Conservation (phyloP, 192 early-diverging fungal genomes). For the Backusella circina region DNA sequence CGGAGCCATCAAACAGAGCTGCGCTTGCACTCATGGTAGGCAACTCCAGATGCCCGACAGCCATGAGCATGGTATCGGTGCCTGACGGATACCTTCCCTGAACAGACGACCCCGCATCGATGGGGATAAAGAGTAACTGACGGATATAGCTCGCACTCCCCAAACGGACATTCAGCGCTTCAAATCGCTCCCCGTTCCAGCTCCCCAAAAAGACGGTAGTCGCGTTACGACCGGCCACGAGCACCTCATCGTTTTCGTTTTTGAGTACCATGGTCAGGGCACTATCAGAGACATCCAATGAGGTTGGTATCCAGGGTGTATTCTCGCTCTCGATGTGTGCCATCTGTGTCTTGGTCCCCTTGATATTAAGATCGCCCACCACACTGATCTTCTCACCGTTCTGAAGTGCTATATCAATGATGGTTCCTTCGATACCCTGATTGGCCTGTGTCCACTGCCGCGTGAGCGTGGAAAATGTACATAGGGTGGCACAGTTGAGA, state of each 20-base stretch:
- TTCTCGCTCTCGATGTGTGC: not conserved
- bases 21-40: slow-evolving; percentile 29
- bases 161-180: slow-evolving; percentile 6
- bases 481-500: slow-evolving; percentile 21
- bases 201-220: not conserved
- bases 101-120: not conserved
- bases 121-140: slow-evolving; percentile 13
- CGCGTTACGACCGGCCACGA: not conserved
- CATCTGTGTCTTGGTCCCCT: not conserved
- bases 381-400: slow-evolving; percentile 16
- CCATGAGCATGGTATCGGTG: slow-evolving; percentile 35
- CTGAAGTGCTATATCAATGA: slow-evolving; percentile 36
- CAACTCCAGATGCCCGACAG: slow-evolving; percentile 39
- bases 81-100: not conserved
- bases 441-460: slow-evolving; percentile 22
- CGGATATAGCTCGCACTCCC: slow-evolving; percentile 2
- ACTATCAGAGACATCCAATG: not conserved
- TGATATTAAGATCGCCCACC: slow-evolving; percentile 2
- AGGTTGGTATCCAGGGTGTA: not conserved
- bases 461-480: slow-evolving; percentile 14
- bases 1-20: slow-evolving; percentile 46
- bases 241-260: not conserved
- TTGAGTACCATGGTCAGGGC: not conserved
- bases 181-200: slow-evolving; percentile 3
- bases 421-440: slow-evolving; percentile 21